Evolutionary conservation across 257 asterid genomes (phyloP).

Genomic region (Perilla frutescens): DNA sequence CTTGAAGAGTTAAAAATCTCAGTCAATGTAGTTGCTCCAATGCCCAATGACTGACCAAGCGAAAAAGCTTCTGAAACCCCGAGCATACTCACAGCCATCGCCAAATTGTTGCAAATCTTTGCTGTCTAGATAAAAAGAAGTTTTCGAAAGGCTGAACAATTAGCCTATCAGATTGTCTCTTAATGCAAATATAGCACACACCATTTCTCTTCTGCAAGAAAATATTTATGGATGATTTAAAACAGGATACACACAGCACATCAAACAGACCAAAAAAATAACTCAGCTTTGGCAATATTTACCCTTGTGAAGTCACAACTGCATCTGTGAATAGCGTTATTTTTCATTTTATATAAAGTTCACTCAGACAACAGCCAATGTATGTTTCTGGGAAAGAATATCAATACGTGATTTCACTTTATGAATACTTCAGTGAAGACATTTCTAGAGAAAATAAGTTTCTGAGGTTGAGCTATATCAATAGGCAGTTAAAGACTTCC

Average conservation of each 20-base stretch:
- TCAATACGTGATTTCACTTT: too few relatives aligned
- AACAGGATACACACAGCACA: too few relatives aligned
- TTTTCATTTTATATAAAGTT: not conserved
- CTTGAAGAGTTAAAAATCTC: constrained; percentile 83
- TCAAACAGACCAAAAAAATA: too few relatives aligned
- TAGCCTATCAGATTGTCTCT: constrained; percentile 11
- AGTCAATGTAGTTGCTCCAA: constrained; percentile 73
- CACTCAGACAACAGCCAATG: not conserved
- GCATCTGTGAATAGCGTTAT: not conserved
- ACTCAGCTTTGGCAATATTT: too few relatives aligned
- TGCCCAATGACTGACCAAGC: constrained; percentile 89
- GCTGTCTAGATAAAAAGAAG: constrained; percentile 57
- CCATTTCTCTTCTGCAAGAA: not conserved
- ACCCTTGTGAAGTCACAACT: too few relatives aligned
- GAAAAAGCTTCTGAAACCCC: constrained; percentile 95
- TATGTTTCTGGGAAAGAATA: too few relatives aligned
- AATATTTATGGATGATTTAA: not conserved
- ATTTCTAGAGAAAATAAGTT: not conserved
- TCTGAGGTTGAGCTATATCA: not conserved
- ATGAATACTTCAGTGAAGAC: too few relatives aligned
- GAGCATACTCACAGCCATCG: constrained; percentile 96
- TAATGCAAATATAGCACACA: not conserved
- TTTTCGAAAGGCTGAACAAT: constrained; percentile 6
- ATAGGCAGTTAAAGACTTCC: not conserved
- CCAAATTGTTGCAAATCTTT: constrained; percentile 93